Evolutionary conservation across 1,284 basidiomycete genomes (phyloP).

Genomic region (Caloboletus firmus): DNA sequence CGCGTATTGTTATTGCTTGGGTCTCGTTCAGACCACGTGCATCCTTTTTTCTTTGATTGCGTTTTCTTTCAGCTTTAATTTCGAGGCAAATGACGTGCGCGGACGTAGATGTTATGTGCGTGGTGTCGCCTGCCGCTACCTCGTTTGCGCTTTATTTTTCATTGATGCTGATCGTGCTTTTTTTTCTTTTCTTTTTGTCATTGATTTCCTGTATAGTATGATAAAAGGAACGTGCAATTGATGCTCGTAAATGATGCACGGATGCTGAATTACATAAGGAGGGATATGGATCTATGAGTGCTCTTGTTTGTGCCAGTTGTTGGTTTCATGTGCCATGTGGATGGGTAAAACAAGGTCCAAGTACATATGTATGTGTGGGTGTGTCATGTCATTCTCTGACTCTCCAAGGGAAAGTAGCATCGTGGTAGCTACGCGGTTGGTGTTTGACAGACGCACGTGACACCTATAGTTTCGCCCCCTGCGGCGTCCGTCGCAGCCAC

Average conservation of each 20-base stretch:
- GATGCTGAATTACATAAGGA: too few relatives aligned
- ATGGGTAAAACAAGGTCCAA: too few relatives aligned
- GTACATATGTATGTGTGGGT: too few relatives aligned
- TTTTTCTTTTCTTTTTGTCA: not conserved
- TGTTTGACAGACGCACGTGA: too few relatives aligned
- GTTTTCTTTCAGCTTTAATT: not conserved
- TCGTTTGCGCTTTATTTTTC: not conserved
- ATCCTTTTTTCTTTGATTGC: not conserved
- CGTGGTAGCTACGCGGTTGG: too few relatives aligned
- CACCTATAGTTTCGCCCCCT: too few relatives aligned
- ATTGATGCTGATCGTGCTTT: not conserved
- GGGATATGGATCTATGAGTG: too few relatives aligned
- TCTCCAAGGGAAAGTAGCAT: too few relatives aligned
- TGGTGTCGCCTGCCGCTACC: not conserved
- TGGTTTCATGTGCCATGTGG: not conserved
- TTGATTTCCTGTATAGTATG: constrained; percentile 1
- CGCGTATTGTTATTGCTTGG: constrained; percentile 28
- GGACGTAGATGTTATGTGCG: not conserved
- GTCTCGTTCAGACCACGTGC: constrained; percentile 3
- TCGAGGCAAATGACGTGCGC: not conserved
- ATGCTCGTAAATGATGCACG: not conserved
- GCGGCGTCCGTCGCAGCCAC: too few relatives aligned
- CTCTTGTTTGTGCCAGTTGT: not conserved
- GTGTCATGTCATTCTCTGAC: too few relatives aligned
- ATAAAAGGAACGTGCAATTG: not conserved